Evolutionary conservation across 1,284 basidiomycete genomes (phyloP), one percentile per base, ranked within the genome.

Genomic region (Cystobasidium pallidum): DNA sequence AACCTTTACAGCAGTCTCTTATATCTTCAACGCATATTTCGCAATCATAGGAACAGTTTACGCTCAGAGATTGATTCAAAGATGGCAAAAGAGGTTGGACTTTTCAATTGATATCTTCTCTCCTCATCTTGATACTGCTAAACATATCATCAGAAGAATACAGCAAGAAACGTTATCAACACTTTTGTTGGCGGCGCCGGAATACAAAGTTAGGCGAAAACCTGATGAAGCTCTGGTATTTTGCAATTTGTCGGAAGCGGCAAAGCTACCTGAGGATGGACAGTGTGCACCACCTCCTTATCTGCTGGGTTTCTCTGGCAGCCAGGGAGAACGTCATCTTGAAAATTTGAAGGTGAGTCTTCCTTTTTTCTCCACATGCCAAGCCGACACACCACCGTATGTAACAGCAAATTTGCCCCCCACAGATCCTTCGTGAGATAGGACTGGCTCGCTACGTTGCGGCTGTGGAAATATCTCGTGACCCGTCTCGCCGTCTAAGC

Each of bases 91-190:
- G 39, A 85, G 90, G 26, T 84, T 91, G 49, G 90, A 91, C 80
- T 91, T 91, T 79, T 89, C 89, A 79, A 86, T 91, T 75, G 89
- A 91, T 79, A 85, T 91, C 63, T 91, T 91, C 78, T 90, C 89
- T n/a, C 88, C 89, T 32, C 82, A 85, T 85, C 80, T 91, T 72
- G 87, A 91, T 79, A 80, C 88, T 52, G 85, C 86, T 0, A 80
- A 86, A 17, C 90, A 92, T 78, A 84, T 86, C 45, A 86, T 84
- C 74, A 85, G 89, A 13, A 85, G 91, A 4, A 88, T 92, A n/a
- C 91, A 90, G 89, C 88, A 92, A 78, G 91, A 92, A 80, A 85
- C 89, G 7, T 83, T 91, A 32, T 86, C 88, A 0, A 86, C 87
- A 0, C 81, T 92, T 6, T 80, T 91, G 17, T 83, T 91, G 30